phyloP scores from a whole-genome alignment of 2,329 filamentous ascomycete species.

The Sporothrix mexicana region DNA sequence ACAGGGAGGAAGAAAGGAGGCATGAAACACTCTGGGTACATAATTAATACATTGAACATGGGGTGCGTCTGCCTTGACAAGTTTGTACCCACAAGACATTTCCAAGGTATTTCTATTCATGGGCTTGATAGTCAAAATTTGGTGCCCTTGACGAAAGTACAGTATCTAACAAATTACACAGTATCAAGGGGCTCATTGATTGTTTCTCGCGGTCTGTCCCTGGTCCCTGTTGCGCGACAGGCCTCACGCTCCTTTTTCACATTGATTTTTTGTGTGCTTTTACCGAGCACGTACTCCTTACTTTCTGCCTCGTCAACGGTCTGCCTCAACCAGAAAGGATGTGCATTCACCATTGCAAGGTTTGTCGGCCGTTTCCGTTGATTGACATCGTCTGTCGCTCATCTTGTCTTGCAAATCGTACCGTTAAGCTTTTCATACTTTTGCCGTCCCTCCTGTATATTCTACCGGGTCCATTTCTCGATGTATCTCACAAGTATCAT shows the following conservation, averaged over 20 bases:
- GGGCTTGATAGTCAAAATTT: neutral
- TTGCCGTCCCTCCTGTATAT: neutral
- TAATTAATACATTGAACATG: neutral
- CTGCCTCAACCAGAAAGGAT: neutral
- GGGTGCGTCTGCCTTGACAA: neutral
- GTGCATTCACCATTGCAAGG: conserved; percentile 8
- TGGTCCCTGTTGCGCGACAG: conserved; percentile 23
- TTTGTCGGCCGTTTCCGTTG: conserved; percentile 23
- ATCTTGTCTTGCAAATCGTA: conserved; percentile 20
- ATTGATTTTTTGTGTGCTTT: neutral
- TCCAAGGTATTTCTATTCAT: neutral
- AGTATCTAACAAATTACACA: conserved; percentile 11
- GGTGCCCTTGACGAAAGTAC: neutral
- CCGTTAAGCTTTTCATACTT: neutral
- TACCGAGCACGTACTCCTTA: no score
- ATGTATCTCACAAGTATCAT: no score
- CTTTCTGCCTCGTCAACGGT: conserved; percentile 8
- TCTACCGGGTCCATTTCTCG: neutral
- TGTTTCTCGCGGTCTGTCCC: neutral
- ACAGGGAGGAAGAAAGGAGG: neutral
- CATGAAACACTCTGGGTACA: conserved; percentile 22
- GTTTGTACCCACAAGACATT: neutral
- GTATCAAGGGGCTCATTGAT: conserved; percentile 7
- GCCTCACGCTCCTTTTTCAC: neutral
- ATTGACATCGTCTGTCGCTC: neutral